phyloP scores from a whole-genome alignment of 352 stramenopile species.

The Halophytophthora batemanensis region DNA sequence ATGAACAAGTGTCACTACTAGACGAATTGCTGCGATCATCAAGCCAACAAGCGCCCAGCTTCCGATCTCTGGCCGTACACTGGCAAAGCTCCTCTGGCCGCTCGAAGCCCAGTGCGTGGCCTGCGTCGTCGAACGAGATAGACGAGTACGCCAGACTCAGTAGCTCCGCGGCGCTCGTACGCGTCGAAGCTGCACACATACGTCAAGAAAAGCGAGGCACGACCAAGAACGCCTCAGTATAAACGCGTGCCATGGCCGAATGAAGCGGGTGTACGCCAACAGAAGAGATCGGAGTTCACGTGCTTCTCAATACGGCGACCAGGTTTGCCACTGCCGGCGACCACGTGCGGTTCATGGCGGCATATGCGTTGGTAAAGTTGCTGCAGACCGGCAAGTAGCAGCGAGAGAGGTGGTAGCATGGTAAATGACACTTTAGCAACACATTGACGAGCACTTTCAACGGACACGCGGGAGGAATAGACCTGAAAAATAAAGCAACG shows the following conservation, averaged over 20 bases:
- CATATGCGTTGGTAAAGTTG: conserved; percentile 45
- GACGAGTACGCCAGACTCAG: conserved; percentile 64
- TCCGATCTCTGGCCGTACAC: conserved; percentile 32
- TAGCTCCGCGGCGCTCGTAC: conserved; percentile 43
- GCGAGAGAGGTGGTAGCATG: not conserved
- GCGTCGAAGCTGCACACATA: conserved; percentile 41
- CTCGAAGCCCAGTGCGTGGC: conserved; percentile 46
- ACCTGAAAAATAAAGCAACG: not conserved
- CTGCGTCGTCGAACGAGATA: conserved; percentile 43
- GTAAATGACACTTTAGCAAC: not conserved
- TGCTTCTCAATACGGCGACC: conserved; percentile 46
- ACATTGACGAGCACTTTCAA: too few species aligned
- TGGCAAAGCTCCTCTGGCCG: conserved; percentile 36
- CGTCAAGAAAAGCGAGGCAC: conserved; percentile 1
- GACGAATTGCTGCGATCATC: too few species aligned
- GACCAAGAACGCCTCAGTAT: not conserved
- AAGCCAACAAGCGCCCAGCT: not conserved
- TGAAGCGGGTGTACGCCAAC: too few species aligned
- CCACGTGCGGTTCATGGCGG: conserved; percentile 56
- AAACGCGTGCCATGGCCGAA: not conserved
- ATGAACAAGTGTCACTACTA: too few species aligned
- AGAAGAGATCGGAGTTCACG: conserved; percentile 9
- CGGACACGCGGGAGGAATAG: not conserved
- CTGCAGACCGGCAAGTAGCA: conserved; percentile 14
- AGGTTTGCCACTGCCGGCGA: conserved; percentile 34